These are phyloP conservation scores for Talaromyces islandicus DNA, from an alignment of 2,329 filamentous ascomycete species.

Conservation along the genomic window DNA sequence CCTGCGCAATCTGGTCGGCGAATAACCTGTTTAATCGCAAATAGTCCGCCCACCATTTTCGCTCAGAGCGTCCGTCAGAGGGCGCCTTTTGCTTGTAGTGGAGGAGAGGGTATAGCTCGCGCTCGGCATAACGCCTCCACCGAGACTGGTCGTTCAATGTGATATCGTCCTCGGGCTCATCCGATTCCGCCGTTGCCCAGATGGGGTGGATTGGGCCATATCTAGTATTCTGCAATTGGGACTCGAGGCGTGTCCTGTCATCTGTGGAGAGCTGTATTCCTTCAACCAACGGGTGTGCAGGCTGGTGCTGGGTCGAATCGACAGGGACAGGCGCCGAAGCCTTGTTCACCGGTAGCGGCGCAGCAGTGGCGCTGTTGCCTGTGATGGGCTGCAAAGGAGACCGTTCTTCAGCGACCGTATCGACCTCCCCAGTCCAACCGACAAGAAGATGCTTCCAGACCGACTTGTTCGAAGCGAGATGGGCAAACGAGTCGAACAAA, in stretches of 20 bases:
- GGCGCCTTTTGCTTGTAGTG: constrained; percentile 96
- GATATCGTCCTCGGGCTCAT: constrained; percentile 62
- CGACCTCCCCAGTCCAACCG: constrained; percentile 90
- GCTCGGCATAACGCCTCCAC: constrained; percentile 87
- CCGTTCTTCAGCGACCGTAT: constrained; percentile 33
- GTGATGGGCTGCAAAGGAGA: constrained; percentile 26
- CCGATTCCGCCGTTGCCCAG: constrained; percentile 76
- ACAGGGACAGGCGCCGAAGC: constrained; percentile 75
- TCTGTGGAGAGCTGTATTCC: constrained; percentile 64
- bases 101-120: constrained; percentile 85
- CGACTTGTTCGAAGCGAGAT: constrained; percentile 75
- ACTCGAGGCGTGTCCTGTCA: constrained; percentile 68
- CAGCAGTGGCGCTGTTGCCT: constrained; percentile 14
- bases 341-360: constrained; percentile 55
- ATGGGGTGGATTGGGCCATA: constrained; percentile 78
- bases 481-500: constrained; percentile 82
- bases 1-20: constrained; percentile 77
- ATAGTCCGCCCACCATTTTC: constrained; percentile 86
- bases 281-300: constrained; percentile 57
- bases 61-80: constrained; percentile 73
- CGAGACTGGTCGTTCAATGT: constrained; percentile 73
- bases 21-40: constrained; percentile 89
- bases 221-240: constrained; percentile 64
- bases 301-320: constrained; percentile 52
- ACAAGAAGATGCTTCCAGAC: constrained; percentile 90